Base-by-base conservation (phyloP, 441 rosid genomes). In the Syzygium syzygioides region DNA sequence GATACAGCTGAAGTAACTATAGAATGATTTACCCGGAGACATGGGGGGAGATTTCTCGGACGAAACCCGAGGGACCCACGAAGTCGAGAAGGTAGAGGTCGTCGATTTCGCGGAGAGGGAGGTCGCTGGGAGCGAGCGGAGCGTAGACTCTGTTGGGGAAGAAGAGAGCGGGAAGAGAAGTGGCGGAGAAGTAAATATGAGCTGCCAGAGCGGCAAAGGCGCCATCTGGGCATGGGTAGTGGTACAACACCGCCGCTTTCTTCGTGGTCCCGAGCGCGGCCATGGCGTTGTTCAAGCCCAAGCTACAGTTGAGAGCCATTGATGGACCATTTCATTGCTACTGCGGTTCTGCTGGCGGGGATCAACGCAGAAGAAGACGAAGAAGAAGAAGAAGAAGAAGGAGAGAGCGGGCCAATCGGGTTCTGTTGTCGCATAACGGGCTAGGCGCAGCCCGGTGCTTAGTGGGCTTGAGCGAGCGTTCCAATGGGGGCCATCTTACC, bases 161-260 rank as follows among this genome's bases (percentile, higher is more conserved):
- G 94, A 94, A 96, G 34, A 94, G 91, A 13, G 93, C 89, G 4
- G 95, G 94, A 60, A 34, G 89, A 66, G 94, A 91, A 9, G 95
- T 85, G 26, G 95, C 93, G 20, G 95, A 91, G 92, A 96, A 96
- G 89, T 93, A 95, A 48, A 96, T 93, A 87, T 96, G 94, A 55
- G 96, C 96, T 1, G 98, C 97, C 37, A 96, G 92, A 11, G 97
- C 97, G 0, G 96, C 96, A 68, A 95, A 94, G 10, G 94, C 96
- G 50, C 96, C 97, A 80, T 96, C 98, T 2, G 96, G 98, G 88
- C 96, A 96, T 3, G 97, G 98, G 32, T 94, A 95, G 90, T 96
- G 97, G 90, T 94, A 96, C 9, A 96, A 92, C 26, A 95, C 93
- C 2, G 95, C 97, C 28, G 94, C n/a, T 45, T 32, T 90, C 79